Percentiles rank a stretch among this genome's conserved stretches.
phyloP scores from a whole-genome alignment of 2,329 filamentous ascomycete species.

The Clarireedia sp. region DNA sequence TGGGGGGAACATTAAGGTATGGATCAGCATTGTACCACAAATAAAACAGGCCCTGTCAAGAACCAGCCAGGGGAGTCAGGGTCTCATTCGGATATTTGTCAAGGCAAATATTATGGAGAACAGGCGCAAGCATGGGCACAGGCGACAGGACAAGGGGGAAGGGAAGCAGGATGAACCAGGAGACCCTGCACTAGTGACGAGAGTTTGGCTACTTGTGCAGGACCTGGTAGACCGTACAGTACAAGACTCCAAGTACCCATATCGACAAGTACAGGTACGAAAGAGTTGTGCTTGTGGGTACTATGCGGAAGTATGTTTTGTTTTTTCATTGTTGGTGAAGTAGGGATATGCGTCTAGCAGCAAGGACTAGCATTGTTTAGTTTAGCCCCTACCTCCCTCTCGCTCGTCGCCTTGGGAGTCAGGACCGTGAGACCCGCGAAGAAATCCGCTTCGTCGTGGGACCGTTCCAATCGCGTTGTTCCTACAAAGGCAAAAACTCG shows the following conservation, averaged over 20 bases:
- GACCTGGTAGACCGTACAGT: too few relatives aligned
- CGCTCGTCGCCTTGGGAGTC: too few relatives aligned
- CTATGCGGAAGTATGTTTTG: too few relatives aligned
- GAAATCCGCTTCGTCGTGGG: not conserved
- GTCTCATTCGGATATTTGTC: conserved; percentile 6
- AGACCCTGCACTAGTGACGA: conserved; percentile 1
- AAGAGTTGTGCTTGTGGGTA: too few relatives aligned
- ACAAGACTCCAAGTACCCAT: too few relatives aligned
- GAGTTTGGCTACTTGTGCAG: not conserved
- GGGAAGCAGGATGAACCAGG: conserved; percentile 1
- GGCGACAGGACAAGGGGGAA: not conserved
- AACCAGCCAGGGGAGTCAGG: not conserved
- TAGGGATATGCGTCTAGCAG: not conserved
- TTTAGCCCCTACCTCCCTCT: too few relatives aligned
- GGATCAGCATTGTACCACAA: conserved; percentile 10
- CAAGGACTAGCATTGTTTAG: not conserved
- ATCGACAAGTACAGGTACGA: too few relatives aligned
- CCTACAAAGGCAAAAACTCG: not conserved
- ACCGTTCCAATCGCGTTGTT: conserved; percentile 1
- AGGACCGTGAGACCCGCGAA: too few relatives aligned
- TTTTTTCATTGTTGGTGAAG: too few relatives aligned
- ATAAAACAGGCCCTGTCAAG: conserved; percentile 10
- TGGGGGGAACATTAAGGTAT: conserved; percentile 6
- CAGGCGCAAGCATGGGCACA: not conserved
- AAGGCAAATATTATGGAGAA: not conserved